Evolutionary conservation across 345 rosid species (phyloP).

Genomic region (Linum tenue): DNA sequence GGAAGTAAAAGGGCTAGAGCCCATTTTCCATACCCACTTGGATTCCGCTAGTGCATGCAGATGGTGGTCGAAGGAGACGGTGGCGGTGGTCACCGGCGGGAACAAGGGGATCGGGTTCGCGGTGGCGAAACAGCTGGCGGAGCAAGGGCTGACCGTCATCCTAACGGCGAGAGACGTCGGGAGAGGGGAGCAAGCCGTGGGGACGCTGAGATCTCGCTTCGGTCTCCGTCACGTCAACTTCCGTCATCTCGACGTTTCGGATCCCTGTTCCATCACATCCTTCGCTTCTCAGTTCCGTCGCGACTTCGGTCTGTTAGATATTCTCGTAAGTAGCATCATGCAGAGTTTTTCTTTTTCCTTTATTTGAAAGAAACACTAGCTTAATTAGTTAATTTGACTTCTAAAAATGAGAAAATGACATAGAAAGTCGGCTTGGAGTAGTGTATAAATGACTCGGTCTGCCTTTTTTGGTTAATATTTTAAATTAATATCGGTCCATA

Average conservation of each 20-base stretch:
- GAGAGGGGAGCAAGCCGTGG: slow-evolving; percentile 45
- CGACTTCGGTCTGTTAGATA: slow-evolving; percentile 42
- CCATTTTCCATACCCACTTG: slow-evolving; percentile 4
- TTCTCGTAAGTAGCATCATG: slow-evolving; percentile 43
- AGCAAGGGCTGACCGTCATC: slow-evolving; percentile 54
- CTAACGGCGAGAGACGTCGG: slow-evolving; percentile 60
- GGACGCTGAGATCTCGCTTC: slow-evolving; percentile 24
- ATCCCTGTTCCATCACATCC: slow-evolving; percentile 42
- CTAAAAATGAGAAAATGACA: too few species aligned
- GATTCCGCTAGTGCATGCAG: slow-evolving; percentile 16
- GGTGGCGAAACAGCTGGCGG: slow-evolving; percentile 56
- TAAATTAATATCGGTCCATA: too few species aligned
- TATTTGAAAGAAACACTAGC: too few species aligned
- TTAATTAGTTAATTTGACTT: too few species aligned
- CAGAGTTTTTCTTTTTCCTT: neutral
- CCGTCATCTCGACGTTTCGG: slow-evolving; percentile 50
- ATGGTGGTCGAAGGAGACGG: slow-evolving; percentile 73
- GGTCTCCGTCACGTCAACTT: slow-evolving; percentile 39
- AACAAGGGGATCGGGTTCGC: slow-evolving; percentile 80
- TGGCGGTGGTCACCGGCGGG: slow-evolving; percentile 76
- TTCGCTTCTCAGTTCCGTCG: slow-evolving; percentile 44
- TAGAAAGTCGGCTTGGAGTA: too few species aligned
- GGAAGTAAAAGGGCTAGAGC: slow-evolving; percentile 14
- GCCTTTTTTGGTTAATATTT: too few species aligned
- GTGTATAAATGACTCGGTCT: too few species aligned